Evolutionary conservation across 2,329 filamentous ascomycete species (phyloP), one percentile per base, ranked within the genome.

Genomic region (Penicillium sp.): DNA sequence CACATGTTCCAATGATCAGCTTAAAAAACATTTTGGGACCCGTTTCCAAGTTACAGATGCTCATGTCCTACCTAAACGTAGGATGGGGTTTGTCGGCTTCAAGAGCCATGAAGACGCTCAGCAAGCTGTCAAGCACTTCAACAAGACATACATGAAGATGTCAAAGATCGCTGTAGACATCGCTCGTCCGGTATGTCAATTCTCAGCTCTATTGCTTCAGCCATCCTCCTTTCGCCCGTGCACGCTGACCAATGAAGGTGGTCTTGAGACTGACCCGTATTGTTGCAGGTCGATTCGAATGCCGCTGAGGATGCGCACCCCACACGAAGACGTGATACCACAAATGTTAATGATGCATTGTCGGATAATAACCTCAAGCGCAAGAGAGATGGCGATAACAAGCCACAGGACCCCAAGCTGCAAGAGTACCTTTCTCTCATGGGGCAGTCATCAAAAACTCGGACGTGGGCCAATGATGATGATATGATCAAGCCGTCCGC

Each of bases 81-180:
- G 92, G 64, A 97, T 99, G 74, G 94, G 92, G 65, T 99, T 96
- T 81, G 85, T 99, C 56, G 94, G 94, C 59, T 97, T 93, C 80
- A 92, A 90, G 76, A 89, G 84, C 47, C 79, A 88, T 13, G 85
- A 93, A 58, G 88, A 90, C 70, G 94, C 94, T 53, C 79, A 84
- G 53, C 84, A 86, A 68, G 93, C 94, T 41, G 89, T 95, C 71
- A 92, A 90, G 74, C 96, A 96, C 78, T 97, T 97, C 81, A 92
- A 99, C 79, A 90, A 85, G 71, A 88, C 92, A 60, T 99, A 91
- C 75, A 91, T 99, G 67, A 90, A 91, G 65, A 94, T 97, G 89
- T 96, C 92, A 54, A 95, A 88, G 78, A 91, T 99, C 67, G 83
- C 82, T 29, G 94, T 97, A 58, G 92, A 97, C 77, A 78, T 94